Conservation (phyloP, 805 yeast genomes). For the Ascoidea tarda region DNA sequence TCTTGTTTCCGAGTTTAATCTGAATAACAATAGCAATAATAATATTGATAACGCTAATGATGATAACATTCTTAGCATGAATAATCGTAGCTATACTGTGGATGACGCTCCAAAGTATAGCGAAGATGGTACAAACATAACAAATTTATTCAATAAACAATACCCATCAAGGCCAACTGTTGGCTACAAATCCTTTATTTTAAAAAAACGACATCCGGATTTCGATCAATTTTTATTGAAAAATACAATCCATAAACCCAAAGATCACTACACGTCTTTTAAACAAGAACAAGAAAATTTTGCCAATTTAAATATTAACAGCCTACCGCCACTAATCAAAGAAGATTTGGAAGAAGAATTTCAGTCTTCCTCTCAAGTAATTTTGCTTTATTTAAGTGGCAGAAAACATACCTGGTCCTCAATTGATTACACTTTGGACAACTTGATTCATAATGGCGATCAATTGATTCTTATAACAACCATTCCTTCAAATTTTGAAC, state of each 20-base stretch:
- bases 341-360: not conserved
- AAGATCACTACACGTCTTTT: not conserved
- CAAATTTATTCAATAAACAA: conserved; percentile 5
- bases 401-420: conserved; percentile 73
- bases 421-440: conserved; percentile 48
- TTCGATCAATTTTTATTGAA: conserved; percentile 1
- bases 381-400: conserved; percentile 55
- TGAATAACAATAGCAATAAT: too few species aligned
- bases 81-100: too few species aligned
- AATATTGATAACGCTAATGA: too few species aligned
- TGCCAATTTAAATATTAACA: not conserved
- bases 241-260: not conserved
- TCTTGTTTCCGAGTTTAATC: not conserved
- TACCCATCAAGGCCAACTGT: conserved; percentile 9
- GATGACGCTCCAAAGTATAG: conserved; percentile 5
- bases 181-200: conserved; percentile 7
- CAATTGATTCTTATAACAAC: conserved; percentile 47
- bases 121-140: conserved; percentile 9
- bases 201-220: conserved; percentile 6
- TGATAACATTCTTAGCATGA: too few species aligned
- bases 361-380: conserved; percentile 14
- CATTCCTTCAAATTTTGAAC: conserved; percentile 17
- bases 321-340: too few species aligned
- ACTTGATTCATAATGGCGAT: conserved; percentile 49
- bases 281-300: too few species aligned